Evolutionary conservation across 1,284 basidiomycete species (phyloP), one percentile per base, ranked within the genome.

Genomic region (Boletus sp.): DNA sequence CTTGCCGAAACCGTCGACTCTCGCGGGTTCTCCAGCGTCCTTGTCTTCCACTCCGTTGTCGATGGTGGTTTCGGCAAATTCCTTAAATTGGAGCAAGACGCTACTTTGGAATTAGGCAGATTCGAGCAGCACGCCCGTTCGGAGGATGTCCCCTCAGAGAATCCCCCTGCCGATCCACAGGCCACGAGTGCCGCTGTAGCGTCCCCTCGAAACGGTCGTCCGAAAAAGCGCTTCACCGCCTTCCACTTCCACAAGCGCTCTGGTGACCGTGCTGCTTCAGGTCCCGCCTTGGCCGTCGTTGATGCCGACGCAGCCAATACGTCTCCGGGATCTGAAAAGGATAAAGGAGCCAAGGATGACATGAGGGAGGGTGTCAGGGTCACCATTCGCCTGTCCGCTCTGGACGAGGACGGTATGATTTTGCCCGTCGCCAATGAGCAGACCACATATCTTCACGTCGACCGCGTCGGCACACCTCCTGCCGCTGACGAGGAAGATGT

Each of bases 381-480:
- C 6, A 77, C 80, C 16, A 93, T 94, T 57, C 74, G 78, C 23
- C 73, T 94, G 25, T 81, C 82, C 17, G 91, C 89, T 1, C 69
- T 91, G 16, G 88, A 91, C 48, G 81, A 81, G 41, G 75, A 83
- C 33, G 86, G 84, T 49, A 74, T 75, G 53, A 75, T 77, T 52
- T 67, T 91, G 16, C 68, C 77, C 8, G 75, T 79, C 10, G 74
- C 77, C 7, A 94, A 94, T 62, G 86, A 91, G 50, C 91, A 94
- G 67, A 76, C 81, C 22, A 94, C 91, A 0, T 92, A 92, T 64
- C 74, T 94, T 39, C 84, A 91, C 51, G 77, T 94, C 49, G 81
- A 88, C n/a, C 77, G 88, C 30, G 75, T 88, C 50, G 88, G 87
- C 2, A 52, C 61, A 17, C 57, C 69, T 4, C 59, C 67, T 2